Evolutionary conservation across 345 rosid species (phyloP), one percentile per base, ranked within the genome.

Genomic region (Eucalyptus shirleyi): DNA sequence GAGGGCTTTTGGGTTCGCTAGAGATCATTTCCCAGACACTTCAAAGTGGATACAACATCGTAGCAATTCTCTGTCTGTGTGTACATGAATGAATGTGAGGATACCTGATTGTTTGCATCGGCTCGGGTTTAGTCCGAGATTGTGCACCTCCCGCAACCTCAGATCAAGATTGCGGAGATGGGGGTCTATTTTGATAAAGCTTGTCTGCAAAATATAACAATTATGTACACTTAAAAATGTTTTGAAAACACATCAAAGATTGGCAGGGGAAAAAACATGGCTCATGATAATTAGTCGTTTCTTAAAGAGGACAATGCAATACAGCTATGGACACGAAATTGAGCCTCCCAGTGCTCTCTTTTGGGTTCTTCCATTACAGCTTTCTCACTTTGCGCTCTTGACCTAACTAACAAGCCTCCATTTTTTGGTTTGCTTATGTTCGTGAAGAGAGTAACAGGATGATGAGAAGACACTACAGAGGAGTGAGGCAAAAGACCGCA

Each of bases 401-500:
- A 85, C n/a, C 53, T 42, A 10, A 77, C 8, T 16, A 77, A 32
- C 21, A 34, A 17, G 37, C 65, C 37, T 28, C 23, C 12, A 10
- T 37, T 15, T 16, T 87, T 32, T 55, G 26, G 28, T 55, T 13
- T 16, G 15, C 45, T 4, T 13, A 7, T 50, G 72, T 89, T 86
- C 65, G 90, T 85, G 90, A 91, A 94, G 98, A 93, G 89, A 94
- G 53, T 87, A 72, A 14, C 26, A 45, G 16, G 42, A 89, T 94
- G 83, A 93, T 94, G 92, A 94, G 89, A 90, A 91, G 94, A 47
- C 98, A 95, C 88, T 97, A 94, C 90, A 93, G 98, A 89, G 99
- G 98, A 88, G 98, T 97, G 44, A 94, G 99, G 90, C 99, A 96
- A 89, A 93, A 93, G 99, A 50, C 98, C 96, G 37, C 96, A 98